Percentiles rank a stretch among this genome's conserved stretches.
Conservation (phyloP, 2,329 filamentous ascomycete species). For the Paracoccidioides brasiliensis region DNA sequence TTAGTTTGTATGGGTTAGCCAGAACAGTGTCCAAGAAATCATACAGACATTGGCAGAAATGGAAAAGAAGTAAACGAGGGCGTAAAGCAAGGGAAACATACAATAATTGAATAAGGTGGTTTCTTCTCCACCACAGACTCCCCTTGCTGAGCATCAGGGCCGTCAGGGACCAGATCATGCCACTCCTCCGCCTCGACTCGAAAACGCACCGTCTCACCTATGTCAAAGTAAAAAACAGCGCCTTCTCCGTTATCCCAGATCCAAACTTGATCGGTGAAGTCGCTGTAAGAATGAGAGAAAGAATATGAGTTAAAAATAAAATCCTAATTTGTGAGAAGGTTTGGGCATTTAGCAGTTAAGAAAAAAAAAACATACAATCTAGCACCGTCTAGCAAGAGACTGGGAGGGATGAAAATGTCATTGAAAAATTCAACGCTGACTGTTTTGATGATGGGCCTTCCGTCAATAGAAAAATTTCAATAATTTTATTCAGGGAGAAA, state of each 20-base stretch:
- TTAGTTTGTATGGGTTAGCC: slow-evolving; percentile 6
- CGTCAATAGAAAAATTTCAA: slow-evolving; percentile 8
- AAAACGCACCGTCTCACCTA: slow-evolving; percentile 76
- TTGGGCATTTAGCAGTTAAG: background rate
- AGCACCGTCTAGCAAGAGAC: slow-evolving; percentile 61
- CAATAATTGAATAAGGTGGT: slow-evolving; percentile 40
- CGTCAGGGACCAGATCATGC: slow-evolving; percentile 71
- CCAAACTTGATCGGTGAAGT: slow-evolving; percentile 66
- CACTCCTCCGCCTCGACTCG: slow-evolving; percentile 78
- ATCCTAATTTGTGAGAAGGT: background rate
- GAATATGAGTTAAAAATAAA: background rate
- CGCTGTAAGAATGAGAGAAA: slow-evolving; percentile 34
- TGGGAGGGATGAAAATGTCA: slow-evolving; percentile 69
- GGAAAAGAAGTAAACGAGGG: background rate
- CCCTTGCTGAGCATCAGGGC: slow-evolving; percentile 51
- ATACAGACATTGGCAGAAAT: background rate
- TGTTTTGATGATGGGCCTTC: slow-evolving; percentile 17
- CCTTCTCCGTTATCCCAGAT: slow-evolving; percentile 66
- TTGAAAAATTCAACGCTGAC: slow-evolving; percentile 87
- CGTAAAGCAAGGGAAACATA: slow-evolving; percentile 14
- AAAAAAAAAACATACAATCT: slow-evolving; percentile 48
- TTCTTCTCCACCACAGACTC: slow-evolving; percentile 43
- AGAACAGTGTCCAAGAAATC: background rate
- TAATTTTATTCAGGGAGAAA: background rate
- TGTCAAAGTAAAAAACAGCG: slow-evolving; percentile 71